Base-by-base conservation (phyloP, 805 yeast genomes). In the Limtongozyma cylindracea region DNA sequence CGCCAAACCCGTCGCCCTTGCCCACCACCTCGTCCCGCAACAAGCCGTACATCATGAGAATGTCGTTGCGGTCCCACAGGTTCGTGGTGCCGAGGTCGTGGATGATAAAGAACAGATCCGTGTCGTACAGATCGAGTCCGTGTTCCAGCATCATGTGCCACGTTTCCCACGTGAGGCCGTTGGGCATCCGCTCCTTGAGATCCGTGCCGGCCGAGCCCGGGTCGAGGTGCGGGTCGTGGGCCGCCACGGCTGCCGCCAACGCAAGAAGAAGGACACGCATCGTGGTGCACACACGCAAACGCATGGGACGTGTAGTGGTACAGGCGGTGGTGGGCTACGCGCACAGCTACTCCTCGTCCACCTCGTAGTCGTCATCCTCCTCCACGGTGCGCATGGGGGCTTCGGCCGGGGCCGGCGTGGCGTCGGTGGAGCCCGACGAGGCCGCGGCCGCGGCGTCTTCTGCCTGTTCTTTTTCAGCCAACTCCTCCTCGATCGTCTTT, bases 71-170 rank as follows among this genome's bases (percentile, higher is more conserved):
- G 26, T 56, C 57, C 43, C 74, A 47, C 23, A 47, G 41, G 19
- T 72, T 78, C 39, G 61, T 53, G 37, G 53, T 47, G 33, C 61
- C 47, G 24, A 63, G 40, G 42, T 82, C 94, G 44, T 84, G 98
- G 13, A 82, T 35, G 17, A 57, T 57, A 56, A 84, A 84, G 35
- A 84, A 77, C 10, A 71, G 55, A 19, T 56, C 64, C 1, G 91
- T 56, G 29, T 73, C 91, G 34, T 64, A 77, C 13, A 53, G 51
- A 29, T 73, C 80, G 27, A 76, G 31, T 10, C 65, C 72, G 46
- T 84, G 95, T 46, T 84, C 96, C 31, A 64, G 67, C 32, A 61
- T 53, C 95, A 84, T 82, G 42, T 84, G 96, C 74, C 82, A 72
- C 32, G 60, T 58, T 34, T 71, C 77, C 91, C 91, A 76, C 10